Conservation (phyloP, 2,329 filamentous ascomycete species). For the Curvularia eragrostidis region DNA sequence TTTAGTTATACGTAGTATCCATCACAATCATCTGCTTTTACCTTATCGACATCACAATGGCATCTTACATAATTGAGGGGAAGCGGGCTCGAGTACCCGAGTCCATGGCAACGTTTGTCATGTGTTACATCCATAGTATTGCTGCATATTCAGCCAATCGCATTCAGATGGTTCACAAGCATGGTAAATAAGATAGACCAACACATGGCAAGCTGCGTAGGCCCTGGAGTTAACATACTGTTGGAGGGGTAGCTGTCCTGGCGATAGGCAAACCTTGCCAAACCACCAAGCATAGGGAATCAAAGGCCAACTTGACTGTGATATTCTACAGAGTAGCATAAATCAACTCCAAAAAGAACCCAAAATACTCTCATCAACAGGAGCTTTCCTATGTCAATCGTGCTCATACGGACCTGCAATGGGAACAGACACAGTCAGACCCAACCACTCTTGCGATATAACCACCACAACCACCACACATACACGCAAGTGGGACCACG, state of each 20-base stretch:
- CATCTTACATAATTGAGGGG: not conserved
- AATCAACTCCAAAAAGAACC: not conserved
- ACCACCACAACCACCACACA: not conserved
- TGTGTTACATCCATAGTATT: not conserved
- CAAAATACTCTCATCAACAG: not conserved
- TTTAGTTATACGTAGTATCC: not conserved
- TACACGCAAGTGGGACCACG: conserved; percentile 3
- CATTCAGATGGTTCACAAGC: too few relatives aligned
- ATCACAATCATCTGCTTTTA: not conserved
- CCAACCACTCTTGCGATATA: not conserved
- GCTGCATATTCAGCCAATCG: not conserved
- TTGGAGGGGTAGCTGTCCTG: not conserved
- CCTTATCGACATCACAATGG: not conserved
- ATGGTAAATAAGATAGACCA: not conserved
- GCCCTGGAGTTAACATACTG: not conserved
- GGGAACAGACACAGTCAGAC: not conserved
- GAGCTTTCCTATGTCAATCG: not conserved
- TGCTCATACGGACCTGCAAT: not conserved
- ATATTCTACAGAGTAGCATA: not conserved
- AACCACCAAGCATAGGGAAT: not conserved
- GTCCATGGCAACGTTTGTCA: not conserved
- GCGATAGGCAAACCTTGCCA: not conserved
- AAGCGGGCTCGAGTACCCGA: not conserved
- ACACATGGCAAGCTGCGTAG: not conserved
- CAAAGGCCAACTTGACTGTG: not conserved